A percentile compares a stretch with the other conserved stretches of the same genome.
These are phyloP conservation scores for Staphylotrichum longicolle DNA, from an alignment of 495 filamentous ascomycete genomes.

Conservation along the genomic window DNA sequence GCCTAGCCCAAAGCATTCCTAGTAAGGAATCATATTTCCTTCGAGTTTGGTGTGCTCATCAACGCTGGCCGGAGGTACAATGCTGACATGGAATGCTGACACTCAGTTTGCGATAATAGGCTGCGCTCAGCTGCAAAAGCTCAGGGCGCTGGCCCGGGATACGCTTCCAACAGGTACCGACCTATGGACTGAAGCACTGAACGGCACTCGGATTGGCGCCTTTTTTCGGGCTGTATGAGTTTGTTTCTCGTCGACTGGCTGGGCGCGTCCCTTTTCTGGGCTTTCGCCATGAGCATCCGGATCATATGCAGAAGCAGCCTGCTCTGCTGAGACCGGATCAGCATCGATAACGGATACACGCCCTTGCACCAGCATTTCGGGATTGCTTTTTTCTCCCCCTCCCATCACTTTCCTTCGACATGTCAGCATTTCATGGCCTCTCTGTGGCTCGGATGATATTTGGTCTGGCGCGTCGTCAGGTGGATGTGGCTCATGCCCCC, in stretches of 20 bases:
- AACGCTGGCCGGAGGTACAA: slow-evolving; percentile 74
- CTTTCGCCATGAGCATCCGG: slow-evolving; percentile 12
- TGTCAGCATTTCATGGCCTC: slow-evolving; percentile 22
- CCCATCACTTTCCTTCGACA: slow-evolving; percentile 22
- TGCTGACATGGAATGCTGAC: slow-evolving; percentile 77
- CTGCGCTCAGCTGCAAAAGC: slow-evolving; percentile 91
- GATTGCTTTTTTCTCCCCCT: slow-evolving; percentile 32
- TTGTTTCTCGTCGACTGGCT: slow-evolving; percentile 33
- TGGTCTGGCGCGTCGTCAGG: slow-evolving; percentile 16
- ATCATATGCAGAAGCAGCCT: slow-evolving; percentile 4
- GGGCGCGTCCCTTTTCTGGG: slow-evolving; percentile 13
- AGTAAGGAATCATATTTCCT: slow-evolving; percentile 87
- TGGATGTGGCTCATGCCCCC: slow-evolving; percentile 11
- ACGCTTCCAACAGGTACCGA: slow-evolving; percentile 64
- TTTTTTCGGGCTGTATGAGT: slow-evolving; percentile 29
- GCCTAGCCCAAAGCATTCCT: slow-evolving; percentile 70
- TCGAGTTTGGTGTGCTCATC: slow-evolving; percentile 80
- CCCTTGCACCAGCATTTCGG: slow-evolving; percentile 31
- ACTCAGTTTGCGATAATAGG: slow-evolving; percentile 84
- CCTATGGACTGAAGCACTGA: slow-evolving; percentile 58
- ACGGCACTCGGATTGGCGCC: slow-evolving; percentile 26
- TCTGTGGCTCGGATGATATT: slow-evolving; percentile 24
- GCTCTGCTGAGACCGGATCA: slow-evolving; percentile 24
- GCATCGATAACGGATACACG: slow-evolving; percentile 33
- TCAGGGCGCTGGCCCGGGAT: slow-evolving; percentile 64